Evolutionary conservation across 2,329 filamentous ascomycete genomes (phyloP).

Genomic region (Talaromyces amestolkiae): DNA sequence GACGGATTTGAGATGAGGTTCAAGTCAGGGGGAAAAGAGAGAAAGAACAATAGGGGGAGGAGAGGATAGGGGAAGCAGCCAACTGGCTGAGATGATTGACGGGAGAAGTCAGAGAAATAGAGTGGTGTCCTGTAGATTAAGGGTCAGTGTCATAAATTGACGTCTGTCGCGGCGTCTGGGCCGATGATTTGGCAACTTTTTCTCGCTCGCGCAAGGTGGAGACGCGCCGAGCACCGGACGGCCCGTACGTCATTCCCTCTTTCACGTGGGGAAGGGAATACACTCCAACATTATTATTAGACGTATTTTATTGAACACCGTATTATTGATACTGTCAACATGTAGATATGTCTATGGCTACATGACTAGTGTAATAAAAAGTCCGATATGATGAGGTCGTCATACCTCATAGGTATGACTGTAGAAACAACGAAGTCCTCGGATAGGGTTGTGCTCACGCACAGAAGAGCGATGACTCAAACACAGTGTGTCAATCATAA

Average conservation of each 20-base stretch:
- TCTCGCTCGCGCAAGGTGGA: neutral
- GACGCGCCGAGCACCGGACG: neutral
- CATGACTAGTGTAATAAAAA: neutral
- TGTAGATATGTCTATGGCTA: constrained; percentile 5
- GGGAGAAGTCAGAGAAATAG: neutral
- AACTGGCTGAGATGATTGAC: neutral
- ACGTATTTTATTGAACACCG: neutral
- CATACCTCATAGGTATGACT: neutral
- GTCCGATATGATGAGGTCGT: neutral
- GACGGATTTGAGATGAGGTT: neutral
- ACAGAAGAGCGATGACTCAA: neutral
- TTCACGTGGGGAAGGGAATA: neutral
- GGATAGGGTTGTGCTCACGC: neutral
- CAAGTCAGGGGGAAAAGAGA: neutral
- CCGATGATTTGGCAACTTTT: constrained; percentile 12
- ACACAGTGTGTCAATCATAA: neutral
- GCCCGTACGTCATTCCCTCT: constrained; percentile 1
- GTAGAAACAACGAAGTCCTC: neutral
- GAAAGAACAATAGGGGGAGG: neutral
- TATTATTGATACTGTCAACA: neutral
- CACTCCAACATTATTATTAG: neutral
- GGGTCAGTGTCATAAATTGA: constrained; percentile 6
- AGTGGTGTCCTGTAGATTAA: neutral
- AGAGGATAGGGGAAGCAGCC: neutral
- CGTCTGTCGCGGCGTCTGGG: neutral